phyloP scores from a whole-genome alignment of 1,284 basidiomycete species.

The Leccinum solheimii region DNA sequence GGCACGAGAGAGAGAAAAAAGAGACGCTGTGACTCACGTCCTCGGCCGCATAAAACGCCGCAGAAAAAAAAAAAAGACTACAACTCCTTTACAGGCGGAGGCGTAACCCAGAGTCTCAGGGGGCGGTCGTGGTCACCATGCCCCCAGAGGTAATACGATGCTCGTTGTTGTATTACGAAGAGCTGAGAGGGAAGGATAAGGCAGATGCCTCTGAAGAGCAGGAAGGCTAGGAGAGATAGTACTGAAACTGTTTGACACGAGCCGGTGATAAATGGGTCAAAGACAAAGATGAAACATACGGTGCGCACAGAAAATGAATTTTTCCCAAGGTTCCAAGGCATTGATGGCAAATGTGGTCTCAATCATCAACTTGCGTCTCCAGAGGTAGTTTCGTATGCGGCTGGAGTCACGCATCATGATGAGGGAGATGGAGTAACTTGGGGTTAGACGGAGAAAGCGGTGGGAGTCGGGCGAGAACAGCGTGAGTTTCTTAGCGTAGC shows the following conservation, averaged over 20 bases:
- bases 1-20: not conserved
- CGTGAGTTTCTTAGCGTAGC: conserved; percentile 12
- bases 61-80: conserved; percentile 7
- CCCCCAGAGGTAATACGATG: conserved; percentile 38
- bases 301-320: conserved; percentile 51
- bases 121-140: conserved; percentile 23
- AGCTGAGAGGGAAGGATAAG: conserved; percentile 32
- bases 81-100: conserved; percentile 29
- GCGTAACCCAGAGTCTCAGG: conserved; percentile 34
- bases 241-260: conserved; percentile 24
- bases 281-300: not conserved
- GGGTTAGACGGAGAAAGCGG: conserved; percentile 1
- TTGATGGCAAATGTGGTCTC: conserved; percentile 54
- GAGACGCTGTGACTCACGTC: conserved; percentile 15
- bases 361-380: conserved; percentile 51
- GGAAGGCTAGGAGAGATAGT: conserved; percentile 30
- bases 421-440: not conserved
- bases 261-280: not conserved
- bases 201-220: conserved; percentile 32
- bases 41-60: not conserved
- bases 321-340: conserved; percentile 62
- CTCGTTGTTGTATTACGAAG: conserved; percentile 30
- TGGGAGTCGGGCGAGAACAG: not conserved
- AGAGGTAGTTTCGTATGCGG: conserved; percentile 39
- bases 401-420: conserved; percentile 16